Percentiles rank a stretch among this genome's conserved stretches.
phyloP scores from a whole-genome alignment of 1,284 basidiomycete genomes.

The Pholiota adiposa region DNA sequence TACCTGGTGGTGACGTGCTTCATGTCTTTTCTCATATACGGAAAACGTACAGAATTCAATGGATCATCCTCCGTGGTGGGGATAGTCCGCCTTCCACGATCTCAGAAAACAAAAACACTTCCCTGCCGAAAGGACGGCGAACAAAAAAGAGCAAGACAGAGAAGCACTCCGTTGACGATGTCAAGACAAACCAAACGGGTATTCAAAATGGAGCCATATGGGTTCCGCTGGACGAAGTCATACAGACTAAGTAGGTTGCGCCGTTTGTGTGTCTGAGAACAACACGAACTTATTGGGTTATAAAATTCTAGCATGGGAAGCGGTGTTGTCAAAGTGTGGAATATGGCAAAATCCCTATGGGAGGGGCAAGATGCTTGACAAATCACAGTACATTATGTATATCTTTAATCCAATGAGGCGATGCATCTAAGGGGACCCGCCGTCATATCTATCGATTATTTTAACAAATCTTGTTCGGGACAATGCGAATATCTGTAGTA shows the following conservation, averaged over 20 bases:
- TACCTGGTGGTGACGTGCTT: conserved; percentile 65
- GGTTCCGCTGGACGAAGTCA: conserved; percentile 58
- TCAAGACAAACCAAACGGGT: conserved; percentile 10
- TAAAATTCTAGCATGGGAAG: conserved; percentile 55
- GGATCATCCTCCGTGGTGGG: conserved; percentile 66
- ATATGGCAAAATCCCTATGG: conserved; percentile 43
- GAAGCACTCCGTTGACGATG: conserved; percentile 19
- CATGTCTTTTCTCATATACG: conserved; percentile 93
- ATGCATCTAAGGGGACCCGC: background rate
- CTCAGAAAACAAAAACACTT: conserved; percentile 3
- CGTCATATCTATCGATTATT: background rate
- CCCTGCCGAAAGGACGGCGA: conserved; percentile 10
- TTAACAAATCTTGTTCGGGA: background rate
- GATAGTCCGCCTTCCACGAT: conserved; percentile 38
- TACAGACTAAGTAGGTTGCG: conserved; percentile 63
- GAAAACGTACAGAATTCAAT: conserved; percentile 86
- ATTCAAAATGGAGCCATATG: conserved; percentile 41
- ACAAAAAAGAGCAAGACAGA: conserved; percentile 22
- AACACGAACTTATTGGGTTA: conserved; percentile 13
- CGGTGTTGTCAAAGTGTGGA: conserved; percentile 67
- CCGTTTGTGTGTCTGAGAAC: conserved; percentile 15
- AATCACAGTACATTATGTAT: background rate
- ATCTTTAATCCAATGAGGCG: background rate
- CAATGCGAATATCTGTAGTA: background rate
- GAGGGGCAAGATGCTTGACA: conserved; percentile 21